Conservation (phyloP, 2,329 filamentous ascomycete genomes). For the Aspergillus fumigatus region DNA sequence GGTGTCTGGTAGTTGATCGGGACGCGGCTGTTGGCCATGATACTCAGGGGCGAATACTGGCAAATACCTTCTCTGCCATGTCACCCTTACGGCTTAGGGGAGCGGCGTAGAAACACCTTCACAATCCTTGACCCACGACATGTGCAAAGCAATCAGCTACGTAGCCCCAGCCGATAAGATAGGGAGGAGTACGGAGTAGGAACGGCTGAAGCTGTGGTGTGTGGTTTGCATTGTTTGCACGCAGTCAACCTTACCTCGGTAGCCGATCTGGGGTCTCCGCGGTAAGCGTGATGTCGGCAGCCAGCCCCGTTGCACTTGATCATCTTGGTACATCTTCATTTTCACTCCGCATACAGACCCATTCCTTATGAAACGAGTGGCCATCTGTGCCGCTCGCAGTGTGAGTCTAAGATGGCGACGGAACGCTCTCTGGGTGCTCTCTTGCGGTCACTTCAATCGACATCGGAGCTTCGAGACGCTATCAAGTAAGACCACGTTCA, state of each 20-base stretch:
- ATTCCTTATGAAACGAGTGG: conserved; percentile 4
- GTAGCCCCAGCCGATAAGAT: neutral
- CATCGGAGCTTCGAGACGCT: conserved; percentile 56
- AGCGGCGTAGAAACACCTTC: neutral
- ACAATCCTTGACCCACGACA: neutral
- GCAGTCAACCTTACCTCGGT: conserved; percentile 26
- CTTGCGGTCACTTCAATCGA: conserved; percentile 56
- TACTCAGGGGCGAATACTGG: neutral
- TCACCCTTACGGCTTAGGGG: neutral
- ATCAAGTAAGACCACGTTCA: conserved; percentile 43
- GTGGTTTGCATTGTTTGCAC: conserved; percentile 33
- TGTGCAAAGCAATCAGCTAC: neutral
- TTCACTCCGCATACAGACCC: neutral
- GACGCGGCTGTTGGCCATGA: conserved; percentile 38
- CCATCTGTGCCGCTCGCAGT: neutral
- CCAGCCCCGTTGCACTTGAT: neutral
- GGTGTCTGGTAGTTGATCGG: conserved; percentile 63
- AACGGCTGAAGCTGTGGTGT: neutral
- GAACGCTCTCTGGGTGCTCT: conserved; percentile 58
- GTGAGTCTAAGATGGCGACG: conserved; percentile 46
- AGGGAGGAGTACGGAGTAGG: neutral
- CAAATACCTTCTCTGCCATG: neutral
- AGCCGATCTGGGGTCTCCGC: conserved; percentile 30
- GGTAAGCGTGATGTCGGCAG: conserved; percentile 9
- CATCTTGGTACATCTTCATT: conserved; percentile 2